Conservation (phyloP, 306 rosid genomes). For the Urtica urens region DNA sequence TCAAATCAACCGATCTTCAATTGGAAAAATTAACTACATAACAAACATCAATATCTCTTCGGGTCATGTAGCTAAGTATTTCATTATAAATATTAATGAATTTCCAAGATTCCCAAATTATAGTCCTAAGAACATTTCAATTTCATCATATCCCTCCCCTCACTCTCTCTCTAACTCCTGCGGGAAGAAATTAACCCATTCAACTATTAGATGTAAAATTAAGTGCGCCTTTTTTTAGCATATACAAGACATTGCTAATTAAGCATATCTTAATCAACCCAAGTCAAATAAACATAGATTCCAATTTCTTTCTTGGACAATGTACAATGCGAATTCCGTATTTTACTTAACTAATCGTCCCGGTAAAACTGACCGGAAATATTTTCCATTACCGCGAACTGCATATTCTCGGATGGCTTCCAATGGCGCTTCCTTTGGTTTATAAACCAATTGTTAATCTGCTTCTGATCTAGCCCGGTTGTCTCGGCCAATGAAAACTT, state of each 20-base stretch:
- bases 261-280: no score
- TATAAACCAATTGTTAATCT: conserved; percentile 94
- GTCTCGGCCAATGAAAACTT: conserved; percentile 66
- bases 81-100: conserved; percentile 14
- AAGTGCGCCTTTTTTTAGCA: conserved; percentile 19
- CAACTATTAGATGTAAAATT: conserved; percentile 1
- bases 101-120: conserved; percentile 19
- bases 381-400: conserved; percentile 59
- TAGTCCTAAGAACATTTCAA: conserved; percentile 7
- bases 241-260: conserved; percentile 25
- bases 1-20: no score
- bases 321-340: conserved; percentile 13
- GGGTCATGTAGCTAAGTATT: conserved; percentile 14
- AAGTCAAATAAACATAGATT: no score
- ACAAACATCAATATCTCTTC: no score
- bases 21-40: no score
- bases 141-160: conserved; percentile 7
- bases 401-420: conserved; percentile 86
- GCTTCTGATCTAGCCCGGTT: conserved; percentile 87
- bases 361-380: conserved; percentile 39
- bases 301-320: no score
- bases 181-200: conserved; percentile 24
- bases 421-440: conserved; percentile 95
- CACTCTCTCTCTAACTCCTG: background rate
- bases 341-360: no score